Evolutionary conservation across 257 asterid genomes (phyloP).

Genomic region (Primulina tabacum): DNA sequence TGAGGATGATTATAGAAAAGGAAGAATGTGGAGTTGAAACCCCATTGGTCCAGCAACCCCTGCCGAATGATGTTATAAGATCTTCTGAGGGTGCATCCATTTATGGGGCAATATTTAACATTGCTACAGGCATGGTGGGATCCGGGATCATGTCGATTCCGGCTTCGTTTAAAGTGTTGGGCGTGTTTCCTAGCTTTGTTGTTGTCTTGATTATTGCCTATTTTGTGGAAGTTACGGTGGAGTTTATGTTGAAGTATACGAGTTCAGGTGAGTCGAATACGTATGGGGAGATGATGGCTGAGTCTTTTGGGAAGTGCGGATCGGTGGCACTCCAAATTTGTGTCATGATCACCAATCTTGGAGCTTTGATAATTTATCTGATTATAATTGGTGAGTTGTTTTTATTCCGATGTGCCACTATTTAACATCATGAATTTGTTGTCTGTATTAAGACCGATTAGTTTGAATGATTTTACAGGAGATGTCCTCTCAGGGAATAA

Average conservation of each 20-base stretch:
- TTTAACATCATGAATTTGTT: background rate
- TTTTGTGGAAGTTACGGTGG: slow-evolving; percentile 90
- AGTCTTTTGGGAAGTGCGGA: slow-evolving; percentile 83
- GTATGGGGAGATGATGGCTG: slow-evolving; percentile 88
- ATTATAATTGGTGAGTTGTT: slow-evolving; percentile 74
- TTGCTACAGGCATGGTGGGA: slow-evolving; percentile 89
- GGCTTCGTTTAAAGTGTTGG: slow-evolving; percentile 81
- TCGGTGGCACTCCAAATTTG: slow-evolving; percentile 82
- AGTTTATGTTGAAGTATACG: slow-evolving; percentile 69
- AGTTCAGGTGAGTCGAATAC: slow-evolving; percentile 60
- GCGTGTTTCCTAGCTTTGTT: slow-evolving; percentile 75
- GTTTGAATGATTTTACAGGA: slow-evolving; percentile 39
- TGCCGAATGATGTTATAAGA: slow-evolving; percentile 19
- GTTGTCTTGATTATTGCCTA: slow-evolving; percentile 64
- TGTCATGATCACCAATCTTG: slow-evolving; percentile 80
- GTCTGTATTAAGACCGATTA: background rate
- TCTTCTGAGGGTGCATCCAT: slow-evolving; percentile 56
- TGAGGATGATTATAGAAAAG: slow-evolving; percentile 34
- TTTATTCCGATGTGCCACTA: background rate
- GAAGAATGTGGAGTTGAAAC: slow-evolving; percentile 38
- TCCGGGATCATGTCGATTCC: slow-evolving; percentile 99
- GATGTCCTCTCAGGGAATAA: slow-evolving; percentile 87
- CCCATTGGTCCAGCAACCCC: slow-evolving; percentile 52
- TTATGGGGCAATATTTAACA: slow-evolving; percentile 79
- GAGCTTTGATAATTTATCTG: slow-evolving; percentile 87